phyloP scores from a whole-genome alignment of 108 stramenopile species.

The Pinguiococcus pyrenoidosus region DNA sequence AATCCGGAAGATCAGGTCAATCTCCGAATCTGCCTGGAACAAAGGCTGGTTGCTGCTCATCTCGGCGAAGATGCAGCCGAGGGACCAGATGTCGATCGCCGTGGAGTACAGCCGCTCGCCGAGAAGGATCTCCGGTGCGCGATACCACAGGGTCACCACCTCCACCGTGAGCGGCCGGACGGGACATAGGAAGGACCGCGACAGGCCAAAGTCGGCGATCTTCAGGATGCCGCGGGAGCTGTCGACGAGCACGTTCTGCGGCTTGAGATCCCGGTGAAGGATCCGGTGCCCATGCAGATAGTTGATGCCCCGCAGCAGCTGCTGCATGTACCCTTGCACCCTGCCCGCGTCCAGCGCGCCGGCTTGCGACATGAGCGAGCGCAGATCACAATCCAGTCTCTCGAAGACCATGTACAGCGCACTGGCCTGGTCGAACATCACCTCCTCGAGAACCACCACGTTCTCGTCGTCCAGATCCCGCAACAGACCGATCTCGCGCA shows the following conservation, averaged over 20 bases:
- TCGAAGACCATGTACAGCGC: too few species aligned
- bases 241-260: slow-evolving; percentile 91
- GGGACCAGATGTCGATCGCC: slow-evolving; percentile 83
- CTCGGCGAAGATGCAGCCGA: slow-evolving; percentile 92
- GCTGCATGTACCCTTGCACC: slow-evolving; percentile 74
- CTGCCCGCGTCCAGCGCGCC: too few species aligned
- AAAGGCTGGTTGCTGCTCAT: slow-evolving; percentile 82
- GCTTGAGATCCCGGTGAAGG: slow-evolving; percentile 53
- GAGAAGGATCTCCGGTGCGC: slow-evolving; percentile 86
- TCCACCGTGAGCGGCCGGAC: slow-evolving; percentile 39
- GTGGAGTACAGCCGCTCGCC: slow-evolving; percentile 79
- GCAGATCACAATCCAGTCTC: too few species aligned
- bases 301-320: slow-evolving; percentile 67
- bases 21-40: slow-evolving; percentile 84
- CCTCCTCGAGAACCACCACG: too few species aligned
- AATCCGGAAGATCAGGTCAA: slow-evolving; percentile 83
- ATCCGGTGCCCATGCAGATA: background rate
- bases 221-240: slow-evolving; percentile 81
- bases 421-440: too few species aligned
- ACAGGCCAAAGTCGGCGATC: slow-evolving; percentile 95
- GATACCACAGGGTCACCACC: slow-evolving; percentile 91
- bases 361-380: too few species aligned
- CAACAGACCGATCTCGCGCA: too few species aligned
- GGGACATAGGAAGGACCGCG: slow-evolving; percentile 86
- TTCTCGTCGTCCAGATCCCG: too few species aligned